phyloP scores from a whole-genome alignment of 371 early-diverging fungal genomes.

The Rhizopus arrhizus region DNA sequence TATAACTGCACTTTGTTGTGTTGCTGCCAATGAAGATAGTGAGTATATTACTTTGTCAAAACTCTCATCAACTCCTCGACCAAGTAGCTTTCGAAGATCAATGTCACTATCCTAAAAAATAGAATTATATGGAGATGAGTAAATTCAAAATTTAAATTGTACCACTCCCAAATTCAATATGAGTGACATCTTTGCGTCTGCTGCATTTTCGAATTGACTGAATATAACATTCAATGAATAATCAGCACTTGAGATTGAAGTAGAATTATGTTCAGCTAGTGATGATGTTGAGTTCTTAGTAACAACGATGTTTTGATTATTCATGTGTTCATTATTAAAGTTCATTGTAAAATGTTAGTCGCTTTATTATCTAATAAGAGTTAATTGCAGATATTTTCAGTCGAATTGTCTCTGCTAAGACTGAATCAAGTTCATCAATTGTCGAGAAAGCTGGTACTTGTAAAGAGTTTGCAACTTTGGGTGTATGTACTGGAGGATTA shows the following conservation, averaged over 20 bases:
- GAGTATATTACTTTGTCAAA: conserved; percentile 84
- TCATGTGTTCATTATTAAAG: not conserved
- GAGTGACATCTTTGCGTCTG: conserved; percentile 46
- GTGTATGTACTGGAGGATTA: not conserved
- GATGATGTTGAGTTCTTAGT: not conserved
- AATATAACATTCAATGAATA: conserved; percentile 53
- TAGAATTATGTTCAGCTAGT: not conserved
- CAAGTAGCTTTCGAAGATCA: conserved; percentile 65
- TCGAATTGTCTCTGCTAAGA: not conserved
- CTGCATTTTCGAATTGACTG: conserved; percentile 47
- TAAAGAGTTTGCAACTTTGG: not conserved
- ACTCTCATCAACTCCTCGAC: conserved; percentile 71
- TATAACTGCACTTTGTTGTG: conserved; percentile 86
- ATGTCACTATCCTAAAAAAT: conserved; percentile 60
- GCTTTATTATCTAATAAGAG: not conserved
- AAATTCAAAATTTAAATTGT: conserved; percentile 6
- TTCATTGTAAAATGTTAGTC: not conserved
- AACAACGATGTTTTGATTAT: not conserved
- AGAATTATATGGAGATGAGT: not conserved
- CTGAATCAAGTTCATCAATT: conserved; percentile 1
- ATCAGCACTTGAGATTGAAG: conserved; percentile 41
- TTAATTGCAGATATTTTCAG: not conserved
- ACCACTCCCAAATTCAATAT: conserved; percentile 49
- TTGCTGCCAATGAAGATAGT: conserved; percentile 80
- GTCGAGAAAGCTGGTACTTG: not conserved